phyloP scores from a whole-genome alignment of 1,139 yeast genomes.

The Suhomyces kunorum region DNA sequence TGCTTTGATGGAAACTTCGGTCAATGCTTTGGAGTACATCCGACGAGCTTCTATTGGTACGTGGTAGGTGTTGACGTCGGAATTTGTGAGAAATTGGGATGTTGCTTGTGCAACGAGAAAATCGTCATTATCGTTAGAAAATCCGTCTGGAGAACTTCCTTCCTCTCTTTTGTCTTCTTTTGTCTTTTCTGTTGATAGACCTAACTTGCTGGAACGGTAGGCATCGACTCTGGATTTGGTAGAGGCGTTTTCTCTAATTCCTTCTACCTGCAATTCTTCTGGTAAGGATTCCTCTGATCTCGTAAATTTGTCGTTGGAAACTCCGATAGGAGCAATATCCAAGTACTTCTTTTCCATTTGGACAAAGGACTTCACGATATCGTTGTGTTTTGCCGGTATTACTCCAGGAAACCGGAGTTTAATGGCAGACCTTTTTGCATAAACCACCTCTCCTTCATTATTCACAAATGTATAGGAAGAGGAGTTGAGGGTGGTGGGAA shows the following conservation, averaged over 20 bases:
- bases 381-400: conserved; percentile 36
- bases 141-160: background rate
- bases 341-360: conserved; percentile 34
- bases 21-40: conserved; percentile 31
- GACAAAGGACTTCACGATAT: conserved; percentile 29
- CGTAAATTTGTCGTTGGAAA: conserved; percentile 36
- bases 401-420: conserved; percentile 56
- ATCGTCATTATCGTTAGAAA: conserved; percentile 21
- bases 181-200: background rate
- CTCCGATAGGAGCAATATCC: conserved; percentile 44
- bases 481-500: conserved; percentile 32
- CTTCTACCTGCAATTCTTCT: conserved; percentile 17
- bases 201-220: background rate
- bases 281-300: conserved; percentile 29
- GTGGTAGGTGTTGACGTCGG: conserved; percentile 39
- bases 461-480: conserved; percentile 52
- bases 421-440: conserved; percentile 48
- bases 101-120: conserved; percentile 42
- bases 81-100: conserved; percentile 37
- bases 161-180: conserved; percentile 4
- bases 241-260: conserved; percentile 1
- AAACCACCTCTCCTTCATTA: conserved; percentile 56
- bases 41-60: conserved; percentile 41
- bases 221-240: background rate
- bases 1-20: conserved; percentile 31